phyloP scores from a whole-genome alignment of 1,139 yeast genomes.

The Sugiyamaella grinbergsii region DNA sequence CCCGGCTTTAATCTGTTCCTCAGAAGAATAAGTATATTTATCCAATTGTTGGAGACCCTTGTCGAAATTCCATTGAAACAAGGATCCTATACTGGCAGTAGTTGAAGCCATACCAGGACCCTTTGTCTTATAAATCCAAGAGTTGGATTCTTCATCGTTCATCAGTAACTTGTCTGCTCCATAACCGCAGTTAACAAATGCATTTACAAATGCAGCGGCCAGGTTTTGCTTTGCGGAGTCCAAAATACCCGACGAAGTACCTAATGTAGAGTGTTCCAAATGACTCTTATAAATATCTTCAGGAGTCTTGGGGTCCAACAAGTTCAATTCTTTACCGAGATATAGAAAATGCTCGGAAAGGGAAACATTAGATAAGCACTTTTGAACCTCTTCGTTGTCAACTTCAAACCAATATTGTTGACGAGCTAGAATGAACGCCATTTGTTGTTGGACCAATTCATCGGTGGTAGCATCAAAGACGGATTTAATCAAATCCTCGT shows the following conservation, averaged over 20 bases:
- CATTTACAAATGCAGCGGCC: conserved; percentile 93
- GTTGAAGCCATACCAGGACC: conserved; percentile 93
- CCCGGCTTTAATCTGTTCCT: conserved; percentile 91
- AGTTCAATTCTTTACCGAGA: conserved; percentile 81
- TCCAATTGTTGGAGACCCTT: conserved; percentile 91
- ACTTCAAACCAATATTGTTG: conserved; percentile 79
- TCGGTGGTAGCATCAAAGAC: conserved; percentile 80
- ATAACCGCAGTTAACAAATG: conserved; percentile 87
- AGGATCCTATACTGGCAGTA: conserved; percentile 88
- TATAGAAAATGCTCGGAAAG: conserved; percentile 79
- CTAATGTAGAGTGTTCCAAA: conserved; percentile 67
- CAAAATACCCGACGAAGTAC: conserved; percentile 63
- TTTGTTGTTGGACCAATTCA: conserved; percentile 75
- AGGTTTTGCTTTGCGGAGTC: conserved; percentile 95
- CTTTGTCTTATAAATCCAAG: conserved; percentile 91
- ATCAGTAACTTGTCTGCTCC: conserved; percentile 77
- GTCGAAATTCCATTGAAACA: conserved; percentile 87
- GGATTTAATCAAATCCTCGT: conserved; percentile 70
- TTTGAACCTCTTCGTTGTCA: conserved; percentile 78
- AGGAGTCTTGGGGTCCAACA: conserved; percentile 88
- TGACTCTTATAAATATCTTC: conserved; percentile 94
- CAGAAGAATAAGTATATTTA: conserved; percentile 82
- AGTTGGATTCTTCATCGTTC: conserved; percentile 64
- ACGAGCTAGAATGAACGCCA: conserved; percentile 85
- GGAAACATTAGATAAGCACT: conserved; percentile 77